Base-by-base conservation (phyloP, 2,329 filamentous ascomycete genomes). In the Xylariaceae sp. region DNA sequence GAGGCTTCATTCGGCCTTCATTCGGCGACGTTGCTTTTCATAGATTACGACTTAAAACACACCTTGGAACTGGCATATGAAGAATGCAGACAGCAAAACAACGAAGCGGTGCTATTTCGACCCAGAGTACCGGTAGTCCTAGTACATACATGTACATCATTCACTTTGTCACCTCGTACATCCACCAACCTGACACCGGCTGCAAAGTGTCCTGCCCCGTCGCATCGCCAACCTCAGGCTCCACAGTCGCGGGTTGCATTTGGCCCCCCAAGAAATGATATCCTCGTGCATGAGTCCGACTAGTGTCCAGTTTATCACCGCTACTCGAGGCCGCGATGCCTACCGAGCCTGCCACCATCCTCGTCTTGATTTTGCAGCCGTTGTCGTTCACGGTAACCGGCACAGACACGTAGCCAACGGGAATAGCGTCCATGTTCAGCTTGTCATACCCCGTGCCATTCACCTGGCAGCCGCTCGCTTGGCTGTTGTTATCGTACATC, bases 341-440 rank as follows among this genome's bases (percentile, higher is more conserved):
- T 36, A 55, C 48, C 3, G 40, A 51, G 3, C 52, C 52, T 5
- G 52, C 48, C 10, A 52, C 19, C 48, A 55, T 48, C 17, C 33
- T 34, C 2, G 44, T 40, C 7, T 51, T 36, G 44, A 42, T 16
- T 6, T 9, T 22, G 5, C n/a, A n/a, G 17, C 52, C 48, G 17
- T 51, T 33, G 28, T 51, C 48, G 34, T 36, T 16, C 5, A 55
- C 22, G 22, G 12, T 43, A 14, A 55, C 45, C 6, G 52, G 52
- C 18, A 55, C 33, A 9, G 45, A 48, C 19, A 22, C 42, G 16
- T 45, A 55, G 10, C 40, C 52, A 3, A 17, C 18, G 31, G 52
- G 48, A 14, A 48, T 40, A 11, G 48, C 31, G 22, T 28, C 31
- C 14, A 22, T 41, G 13, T 52, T n/a, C 14, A 19, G 41, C 10